Evolutionary conservation across 1,284 basidiomycete species (phyloP).

Genomic region (Irpex sp.): DNA sequence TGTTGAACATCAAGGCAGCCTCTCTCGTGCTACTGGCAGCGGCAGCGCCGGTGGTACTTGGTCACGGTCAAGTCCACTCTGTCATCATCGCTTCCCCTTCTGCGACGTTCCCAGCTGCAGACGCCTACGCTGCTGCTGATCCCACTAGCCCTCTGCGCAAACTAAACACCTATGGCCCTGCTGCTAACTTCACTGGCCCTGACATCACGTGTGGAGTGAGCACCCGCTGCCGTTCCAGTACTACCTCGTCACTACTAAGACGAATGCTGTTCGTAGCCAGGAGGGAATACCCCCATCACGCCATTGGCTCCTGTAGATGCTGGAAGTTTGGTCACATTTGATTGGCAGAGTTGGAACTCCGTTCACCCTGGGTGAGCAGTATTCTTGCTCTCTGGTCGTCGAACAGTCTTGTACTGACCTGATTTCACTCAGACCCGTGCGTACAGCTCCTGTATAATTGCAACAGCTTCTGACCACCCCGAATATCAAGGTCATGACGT

Average conservation of each 20-base stretch:
- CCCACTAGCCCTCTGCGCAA: slow-evolving; percentile 17
- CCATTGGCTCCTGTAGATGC: slow-evolving; percentile 13
- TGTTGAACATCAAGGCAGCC: slow-evolving; percentile 4
- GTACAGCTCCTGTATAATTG: not conserved
- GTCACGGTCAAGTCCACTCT: slow-evolving; percentile 18
- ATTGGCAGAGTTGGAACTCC: slow-evolving; percentile 18
- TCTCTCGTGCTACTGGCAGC: slow-evolving; percentile 9
- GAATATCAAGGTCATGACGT: slow-evolving; percentile 16
- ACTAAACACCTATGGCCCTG: slow-evolving; percentile 19
- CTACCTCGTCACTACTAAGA: not conserved
- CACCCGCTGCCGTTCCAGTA: not conserved
- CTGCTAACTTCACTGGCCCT: slow-evolving; percentile 15
- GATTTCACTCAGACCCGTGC: not conserved
- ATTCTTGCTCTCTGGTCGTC: not conserved
- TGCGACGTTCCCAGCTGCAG: slow-evolving; percentile 16
- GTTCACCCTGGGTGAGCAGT: slow-evolving; percentile 15
- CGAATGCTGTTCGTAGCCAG: slow-evolving; percentile 8
- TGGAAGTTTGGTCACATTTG: slow-evolving; percentile 16
- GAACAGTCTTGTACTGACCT: not conserved
- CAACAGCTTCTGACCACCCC: too few species aligned
- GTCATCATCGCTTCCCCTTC: slow-evolving; percentile 11
- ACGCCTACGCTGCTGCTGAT: slow-evolving; percentile 17
- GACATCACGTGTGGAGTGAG: slow-evolving; percentile 18
- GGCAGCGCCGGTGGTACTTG: slow-evolving; percentile 4
- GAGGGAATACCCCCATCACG: slow-evolving; percentile 16